phyloP scores from a whole-genome alignment of 306 rosid species.

The Sicyos edulis region DNA sequence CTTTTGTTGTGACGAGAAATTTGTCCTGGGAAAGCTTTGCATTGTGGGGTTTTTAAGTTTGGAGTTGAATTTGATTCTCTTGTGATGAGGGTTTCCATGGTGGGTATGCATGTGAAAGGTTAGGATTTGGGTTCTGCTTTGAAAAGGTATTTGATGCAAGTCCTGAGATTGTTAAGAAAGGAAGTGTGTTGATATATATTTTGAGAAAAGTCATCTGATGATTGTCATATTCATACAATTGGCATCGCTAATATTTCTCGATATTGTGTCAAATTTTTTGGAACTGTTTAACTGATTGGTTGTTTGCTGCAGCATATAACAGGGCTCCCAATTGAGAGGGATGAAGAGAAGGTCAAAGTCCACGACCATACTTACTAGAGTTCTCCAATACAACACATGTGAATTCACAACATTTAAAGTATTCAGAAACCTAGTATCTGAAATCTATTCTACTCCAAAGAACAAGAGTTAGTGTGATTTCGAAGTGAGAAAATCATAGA shows the following conservation, averaged over 20 bases:
- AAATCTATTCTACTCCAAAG: neutral
- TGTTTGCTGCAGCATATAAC: no score
- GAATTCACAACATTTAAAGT: no score
- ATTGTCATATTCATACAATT: no score
- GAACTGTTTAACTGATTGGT: no score
- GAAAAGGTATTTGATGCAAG: slow-evolving; percentile 23
- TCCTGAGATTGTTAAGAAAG: slow-evolving; percentile 7
- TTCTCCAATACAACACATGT: no score
- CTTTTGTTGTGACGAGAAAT: no score
- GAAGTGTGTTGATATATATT: slow-evolving; percentile 3
- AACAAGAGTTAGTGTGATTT: neutral
- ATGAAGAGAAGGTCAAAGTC: no score
- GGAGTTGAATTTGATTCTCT: slow-evolving; percentile 23
- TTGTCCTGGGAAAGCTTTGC: neutral
- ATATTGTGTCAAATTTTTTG: no score
- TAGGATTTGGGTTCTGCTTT: slow-evolving; percentile 15
- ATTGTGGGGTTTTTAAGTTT: slow-evolving; percentile 16
- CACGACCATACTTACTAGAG: no score
- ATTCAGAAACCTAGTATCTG: neutral
- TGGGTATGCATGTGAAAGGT: slow-evolving; percentile 22
- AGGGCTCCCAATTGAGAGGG: no score
- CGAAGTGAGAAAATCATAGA: neutral
- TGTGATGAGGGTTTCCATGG: slow-evolving; percentile 19
- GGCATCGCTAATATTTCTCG: no score
- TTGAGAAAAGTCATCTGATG: no score